These are phyloP conservation scores for Neurospora sp. DNA, from an alignment of 495 filamentous ascomycete species.

Conservation along the genomic window DNA sequence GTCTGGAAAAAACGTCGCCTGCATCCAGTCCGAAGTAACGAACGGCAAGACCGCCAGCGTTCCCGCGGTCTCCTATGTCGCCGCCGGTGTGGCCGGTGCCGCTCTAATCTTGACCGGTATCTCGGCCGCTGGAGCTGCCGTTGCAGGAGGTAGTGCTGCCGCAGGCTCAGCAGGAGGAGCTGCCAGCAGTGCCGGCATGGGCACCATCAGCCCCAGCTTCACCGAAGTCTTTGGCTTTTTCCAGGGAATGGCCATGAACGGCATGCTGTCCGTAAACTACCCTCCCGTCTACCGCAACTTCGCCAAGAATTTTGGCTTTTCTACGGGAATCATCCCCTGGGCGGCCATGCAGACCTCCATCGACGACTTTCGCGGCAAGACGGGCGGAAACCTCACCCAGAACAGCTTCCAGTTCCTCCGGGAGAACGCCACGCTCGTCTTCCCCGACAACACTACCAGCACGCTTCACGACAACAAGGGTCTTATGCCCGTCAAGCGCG, in stretches of 20 bases:
- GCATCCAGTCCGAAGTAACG: conserved; percentile 66
- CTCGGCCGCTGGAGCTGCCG: conserved; percentile 55
- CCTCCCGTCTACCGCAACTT: conserved; percentile 81
- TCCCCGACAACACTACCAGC: conserved; percentile 37
- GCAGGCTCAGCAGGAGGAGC: conserved; percentile 18
- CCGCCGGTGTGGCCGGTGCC: conserved; percentile 77
- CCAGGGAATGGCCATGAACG: conserved; percentile 87
- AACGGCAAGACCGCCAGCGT: conserved; percentile 78
- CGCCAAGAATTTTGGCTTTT: conserved; percentile 87
- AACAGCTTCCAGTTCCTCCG: conserved; percentile 65
- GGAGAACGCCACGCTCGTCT: conserved; percentile 58
- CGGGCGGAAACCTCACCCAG: conserved; percentile 77
- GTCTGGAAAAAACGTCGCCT: conserved; percentile 56
- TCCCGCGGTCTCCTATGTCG: conserved; percentile 71
- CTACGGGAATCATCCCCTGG: conserved; percentile 78
- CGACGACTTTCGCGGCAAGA: conserved; percentile 68
- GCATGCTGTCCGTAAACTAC: conserved; percentile 86
- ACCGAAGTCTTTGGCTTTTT: conserved; percentile 82
- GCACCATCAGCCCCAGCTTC: conserved; percentile 72
- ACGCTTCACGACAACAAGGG: conserved; percentile 16
- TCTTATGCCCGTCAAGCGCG: conserved; percentile 42
- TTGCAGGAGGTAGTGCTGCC: conserved; percentile 33
- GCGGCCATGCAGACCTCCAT: conserved; percentile 67
- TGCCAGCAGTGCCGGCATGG: conserved; percentile 48
- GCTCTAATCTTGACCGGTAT: conserved; percentile 67